Conservation (phyloP, 2,329 filamentous ascomycete species). For the Pestalotiopsis sp. region DNA sequence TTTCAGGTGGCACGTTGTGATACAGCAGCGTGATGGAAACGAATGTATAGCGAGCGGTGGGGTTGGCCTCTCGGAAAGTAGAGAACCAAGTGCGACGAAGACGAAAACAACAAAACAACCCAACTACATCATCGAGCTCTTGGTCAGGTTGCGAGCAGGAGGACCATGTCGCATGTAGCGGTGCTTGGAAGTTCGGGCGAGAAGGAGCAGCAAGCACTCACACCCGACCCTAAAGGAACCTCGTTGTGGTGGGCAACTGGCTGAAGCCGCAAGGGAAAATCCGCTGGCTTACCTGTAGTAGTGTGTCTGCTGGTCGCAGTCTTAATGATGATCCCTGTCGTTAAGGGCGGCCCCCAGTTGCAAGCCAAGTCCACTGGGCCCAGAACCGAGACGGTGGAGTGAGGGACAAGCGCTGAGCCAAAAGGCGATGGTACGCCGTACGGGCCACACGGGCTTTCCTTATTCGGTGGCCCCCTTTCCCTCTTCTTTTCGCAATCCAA, state of each 20-base stretch:
- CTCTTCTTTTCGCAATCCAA: background rate
- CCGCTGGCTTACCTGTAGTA: background rate
- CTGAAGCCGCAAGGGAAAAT: background rate
- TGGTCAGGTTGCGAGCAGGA: background rate
- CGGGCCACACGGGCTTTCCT: conserved; percentile 9
- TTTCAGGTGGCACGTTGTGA: background rate
- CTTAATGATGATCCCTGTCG: conserved; percentile 13
- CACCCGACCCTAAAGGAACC: background rate
- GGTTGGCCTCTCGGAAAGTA: background rate
- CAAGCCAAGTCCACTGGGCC: background rate
- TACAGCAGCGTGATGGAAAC: background rate
- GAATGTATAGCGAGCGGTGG: background rate
- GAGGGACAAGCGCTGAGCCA: conserved; percentile 4
- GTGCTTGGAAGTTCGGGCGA: background rate
- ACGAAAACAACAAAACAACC: background rate
- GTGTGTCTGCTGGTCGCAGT: conserved; percentile 1
- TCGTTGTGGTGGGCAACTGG: conserved; percentile 16
- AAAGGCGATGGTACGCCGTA: background rate
- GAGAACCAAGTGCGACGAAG: background rate
- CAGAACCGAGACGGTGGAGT: background rate
- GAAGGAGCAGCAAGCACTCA: background rate
- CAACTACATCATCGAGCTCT: background rate
- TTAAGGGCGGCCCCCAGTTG: background rate
- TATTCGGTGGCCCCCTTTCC: background rate
- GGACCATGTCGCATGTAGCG: conserved; percentile 6